Conservation (phyloP, 2,329 filamentous ascomycete species). For the Xylariales sp. region DNA sequence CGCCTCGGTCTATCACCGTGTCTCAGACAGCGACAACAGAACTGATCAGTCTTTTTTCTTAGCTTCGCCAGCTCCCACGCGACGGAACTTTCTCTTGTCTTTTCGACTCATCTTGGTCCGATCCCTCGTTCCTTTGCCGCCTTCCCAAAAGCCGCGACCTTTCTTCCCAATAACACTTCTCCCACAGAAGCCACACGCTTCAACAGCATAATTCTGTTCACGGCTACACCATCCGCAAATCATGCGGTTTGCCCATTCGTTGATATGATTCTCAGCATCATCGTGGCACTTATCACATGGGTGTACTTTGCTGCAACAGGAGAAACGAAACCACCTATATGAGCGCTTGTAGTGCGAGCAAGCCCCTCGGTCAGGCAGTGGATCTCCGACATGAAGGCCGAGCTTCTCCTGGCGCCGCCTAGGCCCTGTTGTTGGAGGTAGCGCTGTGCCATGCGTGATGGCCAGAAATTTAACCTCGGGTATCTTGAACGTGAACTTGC, state of each 20-base stretch:
- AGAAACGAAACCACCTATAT: constrained; percentile 62
- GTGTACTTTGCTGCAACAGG: constrained; percentile 54
- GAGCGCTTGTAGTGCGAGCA: constrained; percentile 56
- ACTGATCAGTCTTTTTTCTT: constrained; percentile 33
- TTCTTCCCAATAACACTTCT: constrained; percentile 62
- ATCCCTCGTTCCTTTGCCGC: constrained; percentile 76
- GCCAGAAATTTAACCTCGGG: constrained; percentile 74
- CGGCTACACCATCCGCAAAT: constrained; percentile 75
- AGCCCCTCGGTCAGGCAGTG: constrained; percentile 47
- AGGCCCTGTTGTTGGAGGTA: constrained; percentile 34
- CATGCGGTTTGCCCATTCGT: constrained; percentile 82
- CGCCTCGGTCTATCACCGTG: too few species aligned
- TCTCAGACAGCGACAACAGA: too few species aligned
- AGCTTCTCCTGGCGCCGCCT: constrained; percentile 48
- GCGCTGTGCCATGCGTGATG: constrained; percentile 53
- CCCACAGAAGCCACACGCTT: constrained; percentile 71
- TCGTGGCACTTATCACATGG: constrained; percentile 75
- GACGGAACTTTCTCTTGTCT: constrained; percentile 69
- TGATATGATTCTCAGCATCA: constrained; percentile 61
- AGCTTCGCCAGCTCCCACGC: constrained; percentile 42
- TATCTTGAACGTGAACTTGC: constrained; percentile 74
- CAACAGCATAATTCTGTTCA: constrained; percentile 74
- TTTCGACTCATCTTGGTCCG: constrained; percentile 67
- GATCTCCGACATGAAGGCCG: constrained; percentile 52
- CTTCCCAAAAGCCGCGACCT: constrained; percentile 77